Evolutionary conservation across 805 yeast genomes (phyloP).

Genomic region (Yamadazyma laniorum): DNA sequence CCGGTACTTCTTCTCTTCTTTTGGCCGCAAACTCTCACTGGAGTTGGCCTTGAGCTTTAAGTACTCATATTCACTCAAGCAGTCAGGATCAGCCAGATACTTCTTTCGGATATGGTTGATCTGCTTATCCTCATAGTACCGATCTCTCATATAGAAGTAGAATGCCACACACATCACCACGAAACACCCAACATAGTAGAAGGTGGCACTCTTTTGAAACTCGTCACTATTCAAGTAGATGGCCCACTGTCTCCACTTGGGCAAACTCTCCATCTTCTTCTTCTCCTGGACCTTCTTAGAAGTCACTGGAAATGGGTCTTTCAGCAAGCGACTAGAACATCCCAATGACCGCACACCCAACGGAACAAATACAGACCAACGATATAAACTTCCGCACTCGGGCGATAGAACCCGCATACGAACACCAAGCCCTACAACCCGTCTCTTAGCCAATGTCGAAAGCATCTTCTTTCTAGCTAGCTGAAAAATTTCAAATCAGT

Average conservation of each 20-base stretch:
- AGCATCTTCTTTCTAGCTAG: no score
- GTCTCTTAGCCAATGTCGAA: no score
- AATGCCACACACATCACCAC: slow-evolving; percentile 56
- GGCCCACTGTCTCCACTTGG: slow-evolving; percentile 41
- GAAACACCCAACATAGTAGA: slow-evolving; percentile 61
- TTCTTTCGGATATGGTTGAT: slow-evolving; percentile 41
- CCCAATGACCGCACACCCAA: background rate
- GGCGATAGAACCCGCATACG: no score
- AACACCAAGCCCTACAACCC: no score
- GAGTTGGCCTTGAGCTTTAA: slow-evolving; percentile 59
- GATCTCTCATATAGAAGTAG: slow-evolving; percentile 61
- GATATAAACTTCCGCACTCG: background rate
- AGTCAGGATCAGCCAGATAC: slow-evolving; percentile 33
- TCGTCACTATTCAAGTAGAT: slow-evolving; percentile 47
- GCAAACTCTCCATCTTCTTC: slow-evolving; percentile 27
- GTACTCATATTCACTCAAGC: slow-evolving; percentile 60
- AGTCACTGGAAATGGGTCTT: slow-evolving; percentile 36
- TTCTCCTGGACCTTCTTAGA: slow-evolving; percentile 27
- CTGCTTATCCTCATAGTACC: slow-evolving; percentile 65
- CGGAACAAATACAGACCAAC: background rate
- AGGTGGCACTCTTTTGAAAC: slow-evolving; percentile 62
- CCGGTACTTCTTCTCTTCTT: slow-evolving; percentile 58
- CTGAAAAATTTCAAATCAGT: no score
- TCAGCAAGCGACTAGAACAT: slow-evolving; percentile 11
- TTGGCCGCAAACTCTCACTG: slow-evolving; percentile 57